Base-by-base conservation (phyloP, 129 eudicot genomes). In the Cynara cardunculus region DNA sequence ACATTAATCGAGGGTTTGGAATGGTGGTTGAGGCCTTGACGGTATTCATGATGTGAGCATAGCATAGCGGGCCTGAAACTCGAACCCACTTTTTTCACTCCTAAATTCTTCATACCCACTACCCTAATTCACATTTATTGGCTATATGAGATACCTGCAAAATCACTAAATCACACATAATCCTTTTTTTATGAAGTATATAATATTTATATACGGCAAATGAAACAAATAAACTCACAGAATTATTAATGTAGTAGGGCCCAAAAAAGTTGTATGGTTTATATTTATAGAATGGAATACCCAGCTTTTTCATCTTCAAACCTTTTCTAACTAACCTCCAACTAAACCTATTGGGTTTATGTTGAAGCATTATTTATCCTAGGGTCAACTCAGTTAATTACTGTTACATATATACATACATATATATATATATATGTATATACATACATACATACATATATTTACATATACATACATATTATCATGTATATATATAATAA, bases 61-160 rank as follows among this genome's bases (percentile, higher is more conserved):
- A 61, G 25, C 68, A 61, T 61, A 19, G 10, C 67, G 67, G 67
- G 25, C 67, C 31, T 68, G 46, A 31, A 34, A 25, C 6, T 26
- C 75, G 44, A 56, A 78, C 75, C 75, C 21, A 69, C 75, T 41
- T 41, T 41, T 78, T 27, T 39, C 30, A 13, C 75, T 68, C 75
- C 66, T 78, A 67, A 49, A 78, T 16, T 66, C 59, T 68, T 44
- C 12, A 28, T 27, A 39, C n/a, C 22, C 74, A 31, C 74, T 31
- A 31, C 16, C 68, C 37, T 14, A 78, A 78, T 67, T 41, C 21
- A 78, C 46, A 78, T 78, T 78, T 68, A 78, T 78, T 68, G 67
- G 13, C 26, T 7, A 39, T 68, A 27, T 78, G 69, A 46, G 76
- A 78, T 78, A 69, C 49, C 18, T 78, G 39, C 46, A 69, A 67